Evolutionary conservation across 345 rosid species (phyloP).

Genomic region (Arabis hirsuta): DNA sequence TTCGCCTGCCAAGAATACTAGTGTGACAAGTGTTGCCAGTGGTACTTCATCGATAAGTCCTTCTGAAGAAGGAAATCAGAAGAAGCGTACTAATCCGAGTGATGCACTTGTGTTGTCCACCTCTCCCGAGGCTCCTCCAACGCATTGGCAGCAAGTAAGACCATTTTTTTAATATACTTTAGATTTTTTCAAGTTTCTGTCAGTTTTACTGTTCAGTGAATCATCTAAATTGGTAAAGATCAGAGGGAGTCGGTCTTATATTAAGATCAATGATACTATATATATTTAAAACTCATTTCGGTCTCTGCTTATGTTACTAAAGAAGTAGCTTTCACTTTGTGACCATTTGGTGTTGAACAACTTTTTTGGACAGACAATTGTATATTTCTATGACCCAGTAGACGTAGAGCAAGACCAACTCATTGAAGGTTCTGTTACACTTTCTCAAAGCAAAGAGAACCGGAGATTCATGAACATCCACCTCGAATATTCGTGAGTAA

Average conservation of each 20-base stretch:
- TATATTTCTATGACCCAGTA: slow-evolving; percentile 90
- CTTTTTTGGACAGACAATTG: slow-evolving; percentile 71
- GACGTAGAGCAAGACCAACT: slow-evolving; percentile 92
- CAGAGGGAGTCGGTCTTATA: slow-evolving; percentile 9
- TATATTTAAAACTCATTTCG: not conserved
- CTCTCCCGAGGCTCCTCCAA: slow-evolving; percentile 91
- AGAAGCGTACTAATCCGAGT: slow-evolving; percentile 70
- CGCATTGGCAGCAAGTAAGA: slow-evolving; percentile 97
- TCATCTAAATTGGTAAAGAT: slow-evolving; percentile 22
- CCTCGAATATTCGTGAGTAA: slow-evolving; percentile 81
- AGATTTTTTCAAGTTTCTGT: not conserved
- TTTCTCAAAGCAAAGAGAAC: slow-evolving; percentile 92
- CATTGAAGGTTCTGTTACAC: slow-evolving; percentile 77
- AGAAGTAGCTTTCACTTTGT: slow-evolving; percentile 12
- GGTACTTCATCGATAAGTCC: slow-evolving; percentile 51
- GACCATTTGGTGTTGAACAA: slow-evolving; percentile 27
- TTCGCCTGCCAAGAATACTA: slow-evolving; percentile 49
- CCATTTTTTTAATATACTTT: slow-evolving; percentile 23
- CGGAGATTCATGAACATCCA: slow-evolving; percentile 93
- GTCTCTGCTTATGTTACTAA: slow-evolving; percentile 5
- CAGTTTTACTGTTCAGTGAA: slow-evolving; percentile 1
- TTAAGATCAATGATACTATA: slow-evolving; percentile 4
- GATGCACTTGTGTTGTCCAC: slow-evolving; percentile 81
- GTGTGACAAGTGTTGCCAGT: slow-evolving; percentile 31
- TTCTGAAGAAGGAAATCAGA: slow-evolving; percentile 59